Evolutionary conservation across 306 rosid genomes (phyloP), one percentile per base, ranked within the genome.

Genomic region (Erythrophleum fordii): DNA sequence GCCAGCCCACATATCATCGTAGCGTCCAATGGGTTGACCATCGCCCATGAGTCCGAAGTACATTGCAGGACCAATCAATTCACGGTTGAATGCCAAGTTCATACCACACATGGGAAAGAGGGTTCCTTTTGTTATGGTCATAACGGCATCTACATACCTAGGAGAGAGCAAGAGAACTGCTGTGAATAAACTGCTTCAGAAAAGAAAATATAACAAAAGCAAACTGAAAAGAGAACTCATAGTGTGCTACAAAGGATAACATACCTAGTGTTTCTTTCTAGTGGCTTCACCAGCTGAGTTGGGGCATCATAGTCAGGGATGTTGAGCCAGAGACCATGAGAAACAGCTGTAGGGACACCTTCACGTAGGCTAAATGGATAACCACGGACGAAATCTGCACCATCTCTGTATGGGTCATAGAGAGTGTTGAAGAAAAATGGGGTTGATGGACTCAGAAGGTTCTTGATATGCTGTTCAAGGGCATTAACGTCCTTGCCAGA

Each of bases 1-100:
- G 39, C 97, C 97, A 75, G 97, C 93, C 97, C 97, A 91, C 93
- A 91, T 91, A 75, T 91, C 97, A 7, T 91, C 97, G 34, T 91
- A 89, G 64, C 92, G 93, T 1, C 93, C 93, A 2, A 91, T 91
- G 22, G 97, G 97, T 61, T 91, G 97, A 37, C 93, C 93, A 82
- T 91, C 93, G 23, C 97, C 97, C 93, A 91, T 89, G 76, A 91
- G 93, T 68, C 92, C 97, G 16, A 91, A 89, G 89, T 91, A 89
- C 97, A 91, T 91, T 49, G 97, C 97, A 17, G 97, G 91, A 49
- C 97, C 97, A 44, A 91, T 88, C 64, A 91, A 66, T 26, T 89
- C 92, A 29, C 97, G 97, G 89, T 91, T 45, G 83, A 91, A 91
- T n/a, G 91, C 93, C 77, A 91, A 81, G 58, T 91, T 91, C 97